Base-by-base conservation (phyloP, 2,329 filamentous ascomycete genomes). In the Alternaria alternata region DNA sequence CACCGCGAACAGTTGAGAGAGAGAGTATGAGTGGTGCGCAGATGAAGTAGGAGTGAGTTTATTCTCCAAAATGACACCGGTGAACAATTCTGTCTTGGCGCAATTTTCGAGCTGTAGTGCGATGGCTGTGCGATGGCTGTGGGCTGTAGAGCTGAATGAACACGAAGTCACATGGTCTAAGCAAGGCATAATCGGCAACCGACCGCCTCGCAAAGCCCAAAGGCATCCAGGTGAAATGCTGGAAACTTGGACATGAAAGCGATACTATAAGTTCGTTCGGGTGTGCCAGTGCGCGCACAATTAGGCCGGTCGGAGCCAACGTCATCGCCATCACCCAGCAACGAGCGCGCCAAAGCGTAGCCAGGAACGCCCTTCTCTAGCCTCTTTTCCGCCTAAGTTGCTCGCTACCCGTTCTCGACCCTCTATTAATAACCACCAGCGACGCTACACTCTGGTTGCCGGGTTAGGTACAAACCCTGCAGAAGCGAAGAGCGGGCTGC, bases 401-500 rank as follows among this genome's bases (percentile, higher is more conserved):
- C 4, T 44, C 26, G 39, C 34, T 41, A 34, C 20, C 18, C 30
- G 41, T 46, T 36, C 39, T 54, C 54, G 43, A 24, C 26, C 26
- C 42, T 36, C 54, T 61, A 61, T 57, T 61, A 57, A 57, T 61
- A 61, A 52, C 36, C 16, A 51, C 12, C 44, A 32, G 28, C 24
- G 58, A n/a, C 48, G 46, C 52, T 44, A 41, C 57, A 46, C 32
- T 26, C 12, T 48, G 53, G 53, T 55, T 61, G 54, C 58, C 54
- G 26, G 58, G 58, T 52, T 60, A 51, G 53, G 49, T 28, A 52
- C 43, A 38, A 60, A 38, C 47, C 58, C 58, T 56, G 49, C 46
- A 46, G 30, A 57, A 43, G 51, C 38, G 56, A 53, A 38, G 53
- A 39, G 43, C 39, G 51, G 51, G 43, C 38, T 36, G 57, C 44